Evolutionary conservation across 345 rosid genomes (phyloP).

Genomic region (Raphanus raphanistrum): DNA sequence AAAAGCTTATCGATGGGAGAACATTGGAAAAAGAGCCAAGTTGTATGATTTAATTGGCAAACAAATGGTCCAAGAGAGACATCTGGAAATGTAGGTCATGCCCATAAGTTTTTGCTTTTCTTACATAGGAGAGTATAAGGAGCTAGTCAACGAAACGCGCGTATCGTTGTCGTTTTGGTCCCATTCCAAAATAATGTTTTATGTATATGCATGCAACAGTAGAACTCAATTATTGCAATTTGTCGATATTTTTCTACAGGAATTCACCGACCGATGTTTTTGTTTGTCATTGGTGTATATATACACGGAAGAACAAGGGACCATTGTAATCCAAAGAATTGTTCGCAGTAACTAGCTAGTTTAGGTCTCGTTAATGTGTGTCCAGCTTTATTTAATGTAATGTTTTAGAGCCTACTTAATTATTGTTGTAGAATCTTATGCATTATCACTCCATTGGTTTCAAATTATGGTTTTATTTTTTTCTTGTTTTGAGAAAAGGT

Average conservation of each 20-base stretch:
- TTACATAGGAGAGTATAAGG: neutral
- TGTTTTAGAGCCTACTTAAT: neutral
- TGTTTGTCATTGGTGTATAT: constrained; percentile 6
- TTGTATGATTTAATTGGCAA: neutral
- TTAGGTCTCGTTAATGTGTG: neutral
- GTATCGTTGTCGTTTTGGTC: constrained; percentile 30
- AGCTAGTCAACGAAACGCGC: constrained; percentile 40
- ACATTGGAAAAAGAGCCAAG: constrained; percentile 14
- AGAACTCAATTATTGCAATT: constrained; percentile 22
- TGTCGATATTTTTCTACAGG: constrained; percentile 16
- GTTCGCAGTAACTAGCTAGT: neutral
- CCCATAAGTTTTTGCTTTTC: constrained; percentile 10
- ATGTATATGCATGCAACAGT: constrained; percentile 30
- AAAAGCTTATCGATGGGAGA: neutral
- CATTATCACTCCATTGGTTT: neutral
- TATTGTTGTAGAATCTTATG: neutral
- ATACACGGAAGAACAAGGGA: neutral
- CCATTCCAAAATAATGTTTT: constrained; percentile 28
- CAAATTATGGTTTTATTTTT: neutral
- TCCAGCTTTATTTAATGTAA: neutral
- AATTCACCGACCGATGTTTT: constrained; percentile 33
- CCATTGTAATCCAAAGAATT: neutral
- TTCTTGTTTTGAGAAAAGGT: neutral
- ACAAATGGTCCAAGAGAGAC: constrained; percentile 30
- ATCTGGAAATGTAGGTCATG: constrained; percentile 30